A percentile compares a stretch with the other conserved stretches of the same genome.
Evolutionary conservation across 2,329 filamentous ascomycete species (phyloP).

Genomic region (Epicoccum nigrum): DNA sequence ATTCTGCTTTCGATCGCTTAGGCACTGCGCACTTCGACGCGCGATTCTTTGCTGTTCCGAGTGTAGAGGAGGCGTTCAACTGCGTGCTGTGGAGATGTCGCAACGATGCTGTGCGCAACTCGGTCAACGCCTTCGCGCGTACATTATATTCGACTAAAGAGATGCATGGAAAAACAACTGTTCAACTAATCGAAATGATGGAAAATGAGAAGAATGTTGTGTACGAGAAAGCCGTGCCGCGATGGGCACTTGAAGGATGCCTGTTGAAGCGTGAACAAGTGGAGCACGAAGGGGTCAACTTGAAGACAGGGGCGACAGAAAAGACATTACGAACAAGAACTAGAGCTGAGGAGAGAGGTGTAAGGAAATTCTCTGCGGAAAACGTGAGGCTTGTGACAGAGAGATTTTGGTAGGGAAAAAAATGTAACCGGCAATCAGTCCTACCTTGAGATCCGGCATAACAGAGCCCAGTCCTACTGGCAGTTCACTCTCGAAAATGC

Average conservation of each 20-base stretch:
- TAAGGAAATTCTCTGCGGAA: conserved; percentile 31
- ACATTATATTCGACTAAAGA: conserved; percentile 33
- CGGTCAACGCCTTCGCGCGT: conserved; percentile 35
- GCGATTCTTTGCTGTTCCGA: conserved; percentile 35
- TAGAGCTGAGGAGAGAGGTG: conserved; percentile 35
- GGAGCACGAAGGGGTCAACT: conserved; percentile 38
- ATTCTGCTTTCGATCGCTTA: conserved; percentile 18
- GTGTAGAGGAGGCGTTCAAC: conserved; percentile 35
- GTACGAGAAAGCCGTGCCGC: conserved; percentile 37
- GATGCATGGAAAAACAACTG: conserved; percentile 34
- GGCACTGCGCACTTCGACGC: conserved; percentile 40
- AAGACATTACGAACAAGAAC: conserved; percentile 31
- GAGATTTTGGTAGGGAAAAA: conserved; percentile 31
- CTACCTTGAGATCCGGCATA: too few species aligned
- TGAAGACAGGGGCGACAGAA: conserved; percentile 32
- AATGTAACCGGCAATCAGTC: too few species aligned
- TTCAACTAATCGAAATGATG: conserved; percentile 35
- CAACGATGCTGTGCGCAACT: conserved; percentile 40
- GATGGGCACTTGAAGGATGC: conserved; percentile 42
- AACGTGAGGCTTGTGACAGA: conserved; percentile 32
- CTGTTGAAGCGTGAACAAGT: conserved; percentile 40
- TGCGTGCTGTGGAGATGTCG: conserved; percentile 41
- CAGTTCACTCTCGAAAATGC: too few species aligned
- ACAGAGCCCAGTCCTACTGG: too few species aligned
- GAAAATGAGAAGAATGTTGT: conserved; percentile 27